Evolutionary conservation across 129 eudicot genomes (phyloP), one percentile per base, ranked within the genome.

Genomic region (Gnaphalium uliginosum): DNA sequence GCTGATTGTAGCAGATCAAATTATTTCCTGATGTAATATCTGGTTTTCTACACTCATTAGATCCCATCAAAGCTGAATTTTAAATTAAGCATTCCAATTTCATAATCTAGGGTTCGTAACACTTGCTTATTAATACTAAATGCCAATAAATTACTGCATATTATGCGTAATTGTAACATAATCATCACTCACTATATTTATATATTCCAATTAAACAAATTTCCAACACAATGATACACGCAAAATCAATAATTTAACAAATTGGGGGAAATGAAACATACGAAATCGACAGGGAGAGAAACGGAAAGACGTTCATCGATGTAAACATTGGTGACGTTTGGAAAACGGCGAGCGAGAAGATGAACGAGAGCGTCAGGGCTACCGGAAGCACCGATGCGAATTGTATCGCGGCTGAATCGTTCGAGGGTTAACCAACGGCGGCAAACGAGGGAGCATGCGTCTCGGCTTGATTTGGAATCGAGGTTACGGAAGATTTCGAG

Each of bases 371-470:
- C 79, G 62, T 90, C 96, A 5, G 98, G 96, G 56, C 79, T 71
- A 5, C 88, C 90, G 3, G 98, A 89, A 8, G 98, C 98, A 14
- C 94, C 96, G 85, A 92, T 81, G 8, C 92, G 96, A 56, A 92
- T 77, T 11, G 98, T 86, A 50, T 85, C 90, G 19, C 98, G 98
- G 86, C 96, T 88, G 54, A 83, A 81, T 23, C 96, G 86, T 64
- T 93, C 96, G 30, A 93, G 89, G 39, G 60, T 41, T 57, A 85
- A 82, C 98, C 98, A 93, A 17, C 96, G 83, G 56, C 86, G 85
- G 83, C 98, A 93, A n/a, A 93, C 98, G 27, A 93, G 85, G 8
- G 96, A 86, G 60, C 86, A 83, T 0, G 96, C 90, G 39, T 93
- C 96, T 18, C 96, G 81, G 84, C 72, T 86, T 2, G 88, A 54